Percentiles rank a stretch among this genome's conserved stretches.
These are phyloP conservation scores for Radiomyces spectabilis DNA, from an alignment of 192 early-diverging fungal genomes.

Conservation along the genomic window DNA sequence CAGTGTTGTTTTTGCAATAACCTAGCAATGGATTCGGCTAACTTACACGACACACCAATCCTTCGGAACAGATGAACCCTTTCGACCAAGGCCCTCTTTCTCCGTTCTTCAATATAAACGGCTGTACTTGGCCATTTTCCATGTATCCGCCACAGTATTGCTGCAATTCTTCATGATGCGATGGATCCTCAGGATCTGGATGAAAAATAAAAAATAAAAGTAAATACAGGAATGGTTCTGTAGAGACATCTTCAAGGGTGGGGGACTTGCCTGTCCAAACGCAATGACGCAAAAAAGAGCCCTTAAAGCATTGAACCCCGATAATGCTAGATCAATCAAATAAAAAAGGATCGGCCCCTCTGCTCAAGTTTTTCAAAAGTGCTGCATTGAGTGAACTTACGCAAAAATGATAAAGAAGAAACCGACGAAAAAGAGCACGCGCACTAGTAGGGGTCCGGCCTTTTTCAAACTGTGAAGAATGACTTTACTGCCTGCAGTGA, in stretches of 20 bases:
- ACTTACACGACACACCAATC: conserved; percentile 37
- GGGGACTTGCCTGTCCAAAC: conserved; percentile 27
- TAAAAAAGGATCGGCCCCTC: background rate
- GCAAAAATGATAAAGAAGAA: conserved; percentile 55
- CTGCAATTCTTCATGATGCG: conserved; percentile 6
- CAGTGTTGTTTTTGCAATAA: no score
- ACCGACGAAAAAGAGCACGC: conserved; percentile 47
- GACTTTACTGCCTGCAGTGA: conserved; percentile 45
- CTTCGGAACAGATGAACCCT: conserved; percentile 42
- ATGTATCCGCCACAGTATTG: conserved; percentile 35
- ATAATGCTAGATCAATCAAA: conserved; percentile 32
- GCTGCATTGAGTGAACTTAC: no score
- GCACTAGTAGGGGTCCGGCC: conserved; percentile 44
- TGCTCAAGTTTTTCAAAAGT: background rate
- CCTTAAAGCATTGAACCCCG: conserved; percentile 54
- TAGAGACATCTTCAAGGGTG: background rate
- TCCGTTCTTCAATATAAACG: conserved; percentile 3
- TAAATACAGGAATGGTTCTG: no score
- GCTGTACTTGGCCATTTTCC: background rate
- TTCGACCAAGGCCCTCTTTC: conserved; percentile 23
- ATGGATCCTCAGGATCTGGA: conserved; percentile 20
- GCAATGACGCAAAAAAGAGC: conserved; percentile 45
- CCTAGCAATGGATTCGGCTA: no score
- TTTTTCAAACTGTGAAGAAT: conserved; percentile 52
- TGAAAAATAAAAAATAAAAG: background rate